Evolutionary conservation across 306 rosid species (phyloP).

Genomic region (Pterocarpus macrocarpus): DNA sequence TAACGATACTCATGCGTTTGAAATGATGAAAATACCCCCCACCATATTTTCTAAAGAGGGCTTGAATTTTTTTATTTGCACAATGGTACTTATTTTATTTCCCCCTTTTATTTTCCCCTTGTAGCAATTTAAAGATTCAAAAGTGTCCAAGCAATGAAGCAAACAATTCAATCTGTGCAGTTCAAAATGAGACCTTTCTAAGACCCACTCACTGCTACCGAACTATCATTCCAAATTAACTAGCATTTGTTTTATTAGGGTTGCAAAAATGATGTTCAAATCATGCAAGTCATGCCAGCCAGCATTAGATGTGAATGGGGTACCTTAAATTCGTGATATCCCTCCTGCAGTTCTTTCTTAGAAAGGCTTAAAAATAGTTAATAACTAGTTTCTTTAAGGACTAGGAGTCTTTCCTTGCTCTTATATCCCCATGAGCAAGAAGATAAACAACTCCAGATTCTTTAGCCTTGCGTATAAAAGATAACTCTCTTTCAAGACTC

Average conservation of each 20-base stretch:
- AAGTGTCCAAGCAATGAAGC: slow-evolving; percentile 11
- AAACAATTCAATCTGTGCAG: background rate
- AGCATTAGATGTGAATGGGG: slow-evolving; percentile 96
- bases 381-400: slow-evolving; percentile 84
- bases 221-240: slow-evolving; percentile 16
- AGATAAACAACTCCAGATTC: slow-evolving; percentile 96
- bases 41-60: too few relatives aligned
- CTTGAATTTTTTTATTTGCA: too few relatives aligned
- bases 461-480: slow-evolving; percentile 86
- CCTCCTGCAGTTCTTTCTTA: slow-evolving; percentile 90
- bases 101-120: too few relatives aligned
- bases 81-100: too few relatives aligned
- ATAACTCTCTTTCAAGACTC: slow-evolving; percentile 85
- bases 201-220: slow-evolving; percentile 23
- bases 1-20: too few relatives aligned
- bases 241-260: slow-evolving; percentile 35
- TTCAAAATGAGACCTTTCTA: slow-evolving; percentile 35
- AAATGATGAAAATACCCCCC: too few relatives aligned
- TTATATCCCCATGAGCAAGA: slow-evolving; percentile 94
- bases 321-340: slow-evolving; percentile 89
- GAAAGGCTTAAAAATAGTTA: slow-evolving; percentile 87
- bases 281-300: slow-evolving; percentile 98
- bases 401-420: slow-evolving; percentile 95
- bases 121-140: slow-evolving; percentile 17
- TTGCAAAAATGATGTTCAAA: slow-evolving; percentile 63